Evolutionary conservation across 495 filamentous ascomycete genomes (phyloP).

Genomic region (Penicillium steckii): DNA sequence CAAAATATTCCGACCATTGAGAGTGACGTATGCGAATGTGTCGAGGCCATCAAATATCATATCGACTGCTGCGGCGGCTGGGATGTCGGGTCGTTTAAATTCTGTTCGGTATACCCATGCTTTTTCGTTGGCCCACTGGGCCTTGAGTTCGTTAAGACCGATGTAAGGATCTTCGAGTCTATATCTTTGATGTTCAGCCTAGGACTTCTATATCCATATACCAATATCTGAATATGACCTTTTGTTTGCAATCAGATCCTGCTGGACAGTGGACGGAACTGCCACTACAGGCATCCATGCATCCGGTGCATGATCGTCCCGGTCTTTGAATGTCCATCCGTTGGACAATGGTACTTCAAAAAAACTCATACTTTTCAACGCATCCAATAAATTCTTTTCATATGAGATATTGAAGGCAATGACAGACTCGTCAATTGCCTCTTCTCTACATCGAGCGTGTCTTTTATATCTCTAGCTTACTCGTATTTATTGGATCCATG

Average conservation of each 20-base stretch:
- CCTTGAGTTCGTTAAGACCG: constrained; percentile 74
- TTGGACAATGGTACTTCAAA: constrained; percentile 1
- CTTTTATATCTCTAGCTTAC: not conserved
- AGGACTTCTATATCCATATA: not conserved
- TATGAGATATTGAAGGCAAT: not conserved
- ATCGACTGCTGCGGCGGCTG: constrained; percentile 41
- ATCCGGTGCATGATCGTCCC: not conserved
- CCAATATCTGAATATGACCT: not conserved
- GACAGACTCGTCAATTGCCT: not conserved
- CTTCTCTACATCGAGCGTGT: not conserved
- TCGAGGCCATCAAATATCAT: constrained; percentile 82
- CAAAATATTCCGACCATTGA: constrained; percentile 69
- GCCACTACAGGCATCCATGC: constrained; percentile 4
- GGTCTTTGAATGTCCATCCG: constrained; percentile 4
- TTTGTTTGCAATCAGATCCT: constrained; percentile 11
- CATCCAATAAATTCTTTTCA: not conserved
- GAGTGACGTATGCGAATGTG: constrained; percentile 74
- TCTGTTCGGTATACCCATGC: constrained; percentile 70
- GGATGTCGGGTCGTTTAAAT: constrained; percentile 51
- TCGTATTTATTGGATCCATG: not conserved
- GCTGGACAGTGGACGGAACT: constrained; percentile 9
- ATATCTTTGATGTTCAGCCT: not conserved
- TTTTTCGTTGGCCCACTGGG: constrained; percentile 82
- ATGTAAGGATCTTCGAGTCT: constrained; percentile 26
- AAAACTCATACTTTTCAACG: not conserved